Conservation (phyloP, 2,329 filamentous ascomycete genomes). For the Lasiodiplodia citricola region DNA sequence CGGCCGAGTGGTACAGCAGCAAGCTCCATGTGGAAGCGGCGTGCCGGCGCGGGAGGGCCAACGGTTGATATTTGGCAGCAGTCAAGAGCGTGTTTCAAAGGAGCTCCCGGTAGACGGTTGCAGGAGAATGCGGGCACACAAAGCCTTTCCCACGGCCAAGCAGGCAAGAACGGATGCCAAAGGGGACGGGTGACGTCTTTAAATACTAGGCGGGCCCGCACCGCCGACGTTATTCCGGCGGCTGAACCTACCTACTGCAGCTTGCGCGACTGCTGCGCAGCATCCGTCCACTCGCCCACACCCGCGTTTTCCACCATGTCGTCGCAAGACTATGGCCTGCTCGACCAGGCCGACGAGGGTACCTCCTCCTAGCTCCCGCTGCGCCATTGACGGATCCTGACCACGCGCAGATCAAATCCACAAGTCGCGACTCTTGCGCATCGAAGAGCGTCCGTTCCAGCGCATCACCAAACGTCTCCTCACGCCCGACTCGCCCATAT, state of each 20-base stretch:
- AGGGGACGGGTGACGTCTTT: slow-evolving; percentile 10
- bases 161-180: neutral
- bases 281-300: neutral
- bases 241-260: neutral
- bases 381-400: slow-evolving; percentile 24
- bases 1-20: slow-evolving; percentile 5
- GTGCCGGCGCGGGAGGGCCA: neutral
- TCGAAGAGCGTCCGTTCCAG: slow-evolving; percentile 92
- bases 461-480: slow-evolving; percentile 83
- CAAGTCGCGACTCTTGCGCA: slow-evolving; percentile 81
- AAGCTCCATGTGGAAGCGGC: slow-evolving; percentile 20
- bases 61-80: neutral
- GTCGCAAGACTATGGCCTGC: slow-evolving; percentile 62
- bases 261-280: neutral
- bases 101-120: neutral
- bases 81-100: neutral
- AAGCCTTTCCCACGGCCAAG: neutral
- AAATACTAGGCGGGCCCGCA: neutral
- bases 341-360: slow-evolving; percentile 75
- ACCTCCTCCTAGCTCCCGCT: neutral
- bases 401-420: slow-evolving; percentile 73
- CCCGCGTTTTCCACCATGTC: slow-evolving; percentile 48
- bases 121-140: neutral
- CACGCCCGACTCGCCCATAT: slow-evolving; percentile 68
- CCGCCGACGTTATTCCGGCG: neutral